Evolutionary conservation across 148 eudicot genomes (phyloP), one percentile per base, ranked within the genome.

Genomic region (Heliamphora exappendiculata): DNA sequence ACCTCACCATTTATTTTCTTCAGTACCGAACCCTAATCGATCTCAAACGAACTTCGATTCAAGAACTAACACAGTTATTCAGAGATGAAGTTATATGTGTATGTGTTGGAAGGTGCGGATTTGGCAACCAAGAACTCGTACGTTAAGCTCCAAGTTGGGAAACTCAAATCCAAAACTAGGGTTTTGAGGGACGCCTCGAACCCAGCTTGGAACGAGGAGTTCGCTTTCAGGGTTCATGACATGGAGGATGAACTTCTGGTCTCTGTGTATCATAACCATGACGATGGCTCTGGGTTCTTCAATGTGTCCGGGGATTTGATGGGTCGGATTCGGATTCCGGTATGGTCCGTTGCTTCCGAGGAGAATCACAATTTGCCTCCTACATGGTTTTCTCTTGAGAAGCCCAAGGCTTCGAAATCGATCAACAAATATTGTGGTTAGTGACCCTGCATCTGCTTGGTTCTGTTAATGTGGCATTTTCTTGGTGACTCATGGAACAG

Each of bases 151-250:
- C 84, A 89, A 75, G 75, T 94, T 39, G 97, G 98, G 1, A 90
- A 90, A 57, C 84, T 67, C 74, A 94, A 91, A 84, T 85, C 94
- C 47, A 89, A 85, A 54, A 88, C 91, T 19, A 76, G 93, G 79
- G 81, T 81, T 26, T 81, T 89, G 37, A 85, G 42, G 73, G 75
- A 73, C 58, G 77, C 80, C 28, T 85, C 78, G 0, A 87, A 86
- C 87, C 91, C 93, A 26, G 73, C 90, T 86, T 94, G 97, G 97
- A 93, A 94, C 69, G 98, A 94, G 81, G 98, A 94, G 81, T 94
- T 91, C 82, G 93, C 86, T 0, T 94, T 91, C 51, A 89, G 86
- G 78, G 94, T 91, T 3, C 86, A 83, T 60, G 92, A 88, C 59
- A 60, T 85, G 77, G 86, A 89, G 6, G 97, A 94, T 49, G 89